Base-by-base conservation (phyloP, 192 early-diverging fungal species). In the Coemansia sp. region DNA sequence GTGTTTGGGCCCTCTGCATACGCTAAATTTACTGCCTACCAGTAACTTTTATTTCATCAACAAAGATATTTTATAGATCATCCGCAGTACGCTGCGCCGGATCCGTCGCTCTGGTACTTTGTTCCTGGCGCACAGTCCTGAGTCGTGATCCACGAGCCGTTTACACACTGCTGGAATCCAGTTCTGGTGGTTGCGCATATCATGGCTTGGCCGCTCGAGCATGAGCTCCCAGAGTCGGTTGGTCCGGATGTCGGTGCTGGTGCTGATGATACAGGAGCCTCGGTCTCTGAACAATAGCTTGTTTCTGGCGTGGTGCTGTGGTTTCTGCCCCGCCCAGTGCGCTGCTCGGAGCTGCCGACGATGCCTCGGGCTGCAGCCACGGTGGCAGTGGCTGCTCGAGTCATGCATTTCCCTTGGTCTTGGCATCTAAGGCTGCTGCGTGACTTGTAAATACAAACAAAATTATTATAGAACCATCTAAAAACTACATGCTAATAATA, bases 1-100 rank as follows among this genome's bases (percentile, higher is more conserved):
- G 81, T 89, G 29, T 91, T 91, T 65, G 82, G 69, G 7, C 32
- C 32, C 32, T 35, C 32, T 7, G 32, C 32, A 2, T 35, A 35
- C 32, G 32, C 32, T 35, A 35, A 35, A 8, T 35, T 35, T 9
- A 35, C 32, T 7, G 32, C 9, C 32, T 7, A 35, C 0, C 9
- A 35, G 8, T 27, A 35, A 35, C 32, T 9, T 35, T 35, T 35
- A 35, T 35, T 35, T 35, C 7, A 35, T 35, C 8, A 35, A 27
- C 26, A 27, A 27, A 4, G 26, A 27, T 27, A 27, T 27, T 27
- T 27, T 27, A 27, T 27, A 27, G 9, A 35, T 35, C 32, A 35
- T 35, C 32, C 32, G 32, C 32, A 35, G 32, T 35, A 35, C 32
- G 32, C 32, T 35, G 32, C 32, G 9, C 8, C 32, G 1, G 32